A percentile compares a stretch with the other conserved stretches of the same genome.
Evolutionary conservation across 257 asterid genomes (phyloP).

Genomic region (Scutellaria galericulata): DNA sequence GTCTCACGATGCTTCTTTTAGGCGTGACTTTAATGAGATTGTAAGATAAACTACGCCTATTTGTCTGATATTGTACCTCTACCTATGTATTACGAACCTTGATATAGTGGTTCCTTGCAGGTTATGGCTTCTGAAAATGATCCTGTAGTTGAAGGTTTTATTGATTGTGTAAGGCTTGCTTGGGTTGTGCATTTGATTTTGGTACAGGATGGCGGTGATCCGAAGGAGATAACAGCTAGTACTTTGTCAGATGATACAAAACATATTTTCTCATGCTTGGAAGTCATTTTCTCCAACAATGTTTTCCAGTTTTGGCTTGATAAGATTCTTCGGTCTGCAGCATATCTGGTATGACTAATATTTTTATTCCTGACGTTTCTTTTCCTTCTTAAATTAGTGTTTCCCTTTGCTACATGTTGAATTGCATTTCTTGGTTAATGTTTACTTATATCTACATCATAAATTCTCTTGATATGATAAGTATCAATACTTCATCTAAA

Average conservation of each 20-base stretch:
- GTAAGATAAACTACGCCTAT: slow-evolving; percentile 58
- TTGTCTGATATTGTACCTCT: slow-evolving; percentile 23
- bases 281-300: slow-evolving; percentile 73
- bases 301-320: slow-evolving; percentile 89
- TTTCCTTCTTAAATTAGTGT: neutral
- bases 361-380: slow-evolving; percentile 5
- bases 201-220: slow-evolving; percentile 69
- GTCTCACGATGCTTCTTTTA: slow-evolving; percentile 78
- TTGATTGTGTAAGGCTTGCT: slow-evolving; percentile 87
- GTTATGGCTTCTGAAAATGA: slow-evolving; percentile 79
- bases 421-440: slow-evolving; percentile 5
- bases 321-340: slow-evolving; percentile 83
- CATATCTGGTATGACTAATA: slow-evolving; percentile 72
- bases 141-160: slow-evolving; percentile 79
- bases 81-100: slow-evolving; percentile 30
- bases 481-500: slow-evolving; percentile 2
- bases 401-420: slow-evolving; percentile 7
- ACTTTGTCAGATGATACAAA: slow-evolving; percentile 55
- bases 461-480: slow-evolving; percentile 1
- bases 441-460: neutral
- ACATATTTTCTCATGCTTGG: slow-evolving; percentile 71
- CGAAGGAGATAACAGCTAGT: slow-evolving; percentile 54
- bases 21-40: slow-evolving; percentile 77
- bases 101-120: slow-evolving; percentile 47
- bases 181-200: slow-evolving; percentile 93